Evolutionary conservation across 345 rosid genomes (phyloP).

Genomic region (Rhodamnia argentea): DNA sequence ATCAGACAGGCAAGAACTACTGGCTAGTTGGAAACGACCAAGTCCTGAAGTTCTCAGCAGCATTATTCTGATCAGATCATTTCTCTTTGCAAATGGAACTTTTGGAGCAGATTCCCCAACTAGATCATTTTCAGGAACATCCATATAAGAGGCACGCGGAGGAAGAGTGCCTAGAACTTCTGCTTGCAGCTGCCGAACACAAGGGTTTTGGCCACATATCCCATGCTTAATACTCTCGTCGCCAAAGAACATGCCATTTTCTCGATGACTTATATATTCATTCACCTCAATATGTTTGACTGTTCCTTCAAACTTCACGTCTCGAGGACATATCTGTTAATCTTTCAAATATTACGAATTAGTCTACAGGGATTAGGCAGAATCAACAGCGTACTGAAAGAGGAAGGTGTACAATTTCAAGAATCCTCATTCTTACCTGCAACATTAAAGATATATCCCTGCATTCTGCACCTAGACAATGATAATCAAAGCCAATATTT

Average conservation of each 20-base stretch:
- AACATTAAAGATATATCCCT: slow-evolving; percentile 39
- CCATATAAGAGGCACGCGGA: slow-evolving; percentile 18
- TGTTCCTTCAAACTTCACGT: slow-evolving; percentile 57
- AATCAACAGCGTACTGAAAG: neutral
- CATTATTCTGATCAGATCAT: slow-evolving; percentile 35
- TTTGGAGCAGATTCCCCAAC: slow-evolving; percentile 20
- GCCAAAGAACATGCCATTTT: slow-evolving; percentile 10
- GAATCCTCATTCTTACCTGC: slow-evolving; percentile 50
- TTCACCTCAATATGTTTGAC: slow-evolving; percentile 51
- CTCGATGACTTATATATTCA: slow-evolving; percentile 29
- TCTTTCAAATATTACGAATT: slow-evolving; percentile 23
- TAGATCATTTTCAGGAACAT: slow-evolving; percentile 18
- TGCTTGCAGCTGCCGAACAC: slow-evolving; percentile 44
- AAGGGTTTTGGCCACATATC: slow-evolving; percentile 16
- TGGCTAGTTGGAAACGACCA: slow-evolving; percentile 28
- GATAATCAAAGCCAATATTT: slow-evolving; percentile 20
- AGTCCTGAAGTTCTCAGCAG: slow-evolving; percentile 54
- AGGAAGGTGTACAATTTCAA: slow-evolving; percentile 3
- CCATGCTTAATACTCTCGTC: neutral
- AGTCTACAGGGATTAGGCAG: slow-evolving; percentile 5
- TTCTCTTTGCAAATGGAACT: slow-evolving; percentile 22
- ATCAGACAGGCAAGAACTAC: slow-evolving; percentile 24
- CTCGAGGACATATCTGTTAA: slow-evolving; percentile 72
- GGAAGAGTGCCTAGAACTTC: slow-evolving; percentile 63
- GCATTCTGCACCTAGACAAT: slow-evolving; percentile 68